Percentiles rank a stretch among this genome's conserved stretches.
Conservation (phyloP, 305 asterid genomes). For the Fraxinus paxiana region DNA sequence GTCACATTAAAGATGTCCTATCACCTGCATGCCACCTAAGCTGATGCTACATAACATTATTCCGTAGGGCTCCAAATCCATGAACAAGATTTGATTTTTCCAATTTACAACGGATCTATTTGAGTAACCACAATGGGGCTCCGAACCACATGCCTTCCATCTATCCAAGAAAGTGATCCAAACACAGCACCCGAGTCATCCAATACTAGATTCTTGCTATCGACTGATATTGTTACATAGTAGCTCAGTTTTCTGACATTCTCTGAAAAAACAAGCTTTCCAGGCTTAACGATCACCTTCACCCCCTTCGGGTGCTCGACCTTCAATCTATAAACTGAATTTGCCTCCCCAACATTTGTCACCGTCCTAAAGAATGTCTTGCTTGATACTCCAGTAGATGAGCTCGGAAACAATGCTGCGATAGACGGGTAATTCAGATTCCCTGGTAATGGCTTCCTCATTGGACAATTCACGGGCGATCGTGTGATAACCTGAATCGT, state of each 20-base stretch:
- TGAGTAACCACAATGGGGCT: constrained; percentile 80
- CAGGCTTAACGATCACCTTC: constrained; percentile 59
- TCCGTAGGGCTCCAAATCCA: neutral
- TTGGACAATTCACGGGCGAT: constrained; percentile 61
- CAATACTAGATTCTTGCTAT: constrained; percentile 50
- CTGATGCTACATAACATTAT: neutral
- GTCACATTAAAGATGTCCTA: neutral
- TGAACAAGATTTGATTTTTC: neutral
- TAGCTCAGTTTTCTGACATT: constrained; percentile 50
- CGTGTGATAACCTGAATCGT: constrained; percentile 83
- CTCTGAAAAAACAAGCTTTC: constrained; percentile 59
- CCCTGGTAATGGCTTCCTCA: constrained; percentile 62
- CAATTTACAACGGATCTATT: constrained; percentile 56
- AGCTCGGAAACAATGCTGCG: constrained; percentile 55
- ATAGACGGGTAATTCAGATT: constrained; percentile 80
- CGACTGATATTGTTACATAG: constrained; percentile 56
- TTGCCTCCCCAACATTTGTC: constrained; percentile 66
- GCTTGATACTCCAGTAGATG: constrained; percentile 41
- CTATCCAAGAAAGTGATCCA: constrained; percentile 76
- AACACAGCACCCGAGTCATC: constrained; percentile 72
- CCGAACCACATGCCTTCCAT: constrained; percentile 78
- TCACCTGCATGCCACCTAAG: neutral
- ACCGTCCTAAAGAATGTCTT: constrained; percentile 69
- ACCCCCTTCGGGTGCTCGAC: constrained; percentile 72
- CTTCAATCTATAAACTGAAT: constrained; percentile 43